A percentile compares a stretch with the other conserved stretches of the same genome.
Evolutionary conservation across 2,329 filamentous ascomycete species (phyloP).

Genomic region (Pseudogymnoascus verrucosus): DNA sequence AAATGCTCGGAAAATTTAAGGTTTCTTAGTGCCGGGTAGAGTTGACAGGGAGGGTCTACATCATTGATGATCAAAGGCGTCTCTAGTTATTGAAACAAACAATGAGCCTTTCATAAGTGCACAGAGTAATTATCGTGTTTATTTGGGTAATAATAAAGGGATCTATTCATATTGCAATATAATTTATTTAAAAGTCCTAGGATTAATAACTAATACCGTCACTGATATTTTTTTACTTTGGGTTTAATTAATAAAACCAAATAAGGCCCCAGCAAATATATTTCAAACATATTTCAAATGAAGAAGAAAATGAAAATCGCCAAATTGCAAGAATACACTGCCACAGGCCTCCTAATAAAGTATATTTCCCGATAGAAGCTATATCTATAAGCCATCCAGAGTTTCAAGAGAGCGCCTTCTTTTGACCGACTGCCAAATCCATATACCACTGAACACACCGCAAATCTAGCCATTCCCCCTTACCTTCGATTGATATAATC

Average conservation of each 20-base stretch:
- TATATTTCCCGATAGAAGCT: not conserved
- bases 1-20: constrained; percentile 6
- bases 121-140: not conserved
- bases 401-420: not conserved
- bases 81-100: not conserved
- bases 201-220: not conserved
- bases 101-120: not conserved
- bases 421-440: not conserved
- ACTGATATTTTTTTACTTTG: not conserved
- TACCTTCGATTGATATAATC: not conserved
- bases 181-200: not conserved
- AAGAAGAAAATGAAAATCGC: not conserved
- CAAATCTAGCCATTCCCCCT: not conserved
- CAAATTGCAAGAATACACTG: not conserved
- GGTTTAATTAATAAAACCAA: not conserved
- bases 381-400: not conserved
- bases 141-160: too few relatives aligned
- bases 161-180: not conserved
- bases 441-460: not conserved
- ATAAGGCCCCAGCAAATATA: not conserved
- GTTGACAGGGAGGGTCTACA: not conserved
- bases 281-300: not conserved
- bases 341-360: too few relatives aligned
- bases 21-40: constrained; percentile 9
- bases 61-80: not conserved